Conservation (phyloP, 306 rosid species). For the Medicago arabica region DNA sequence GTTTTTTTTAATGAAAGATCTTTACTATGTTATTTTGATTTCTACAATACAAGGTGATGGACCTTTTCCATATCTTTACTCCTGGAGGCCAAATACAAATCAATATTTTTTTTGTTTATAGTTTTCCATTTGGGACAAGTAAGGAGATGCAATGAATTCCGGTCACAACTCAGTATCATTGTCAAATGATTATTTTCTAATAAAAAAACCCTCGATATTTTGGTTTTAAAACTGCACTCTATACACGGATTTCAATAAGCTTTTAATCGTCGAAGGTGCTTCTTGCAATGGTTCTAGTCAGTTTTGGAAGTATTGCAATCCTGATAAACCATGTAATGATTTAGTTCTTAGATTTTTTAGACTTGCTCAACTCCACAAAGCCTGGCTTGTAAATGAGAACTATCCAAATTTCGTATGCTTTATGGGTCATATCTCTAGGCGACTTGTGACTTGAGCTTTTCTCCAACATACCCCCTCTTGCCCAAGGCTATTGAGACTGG, state of each 20-base stretch:
- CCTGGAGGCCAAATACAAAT: constrained; percentile 21
- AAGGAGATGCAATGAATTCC: constrained; percentile 25
- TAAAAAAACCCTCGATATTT: neutral
- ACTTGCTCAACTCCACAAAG: neutral
- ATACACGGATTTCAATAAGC: constrained; percentile 24
- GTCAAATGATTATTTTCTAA: constrained; percentile 17
- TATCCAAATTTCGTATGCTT: neutral
- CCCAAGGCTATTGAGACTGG: neutral
- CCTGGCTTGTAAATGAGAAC: neutral
- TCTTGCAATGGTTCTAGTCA: constrained; percentile 10
- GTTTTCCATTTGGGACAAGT: neutral
- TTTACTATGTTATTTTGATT: constrained; percentile 24
- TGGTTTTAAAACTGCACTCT: constrained; percentile 21
- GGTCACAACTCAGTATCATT: neutral
- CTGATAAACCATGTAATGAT: neutral
- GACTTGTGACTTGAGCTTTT: neutral
- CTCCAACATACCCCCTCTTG: neutral
- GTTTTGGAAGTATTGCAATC: neutral
- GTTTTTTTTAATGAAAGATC: neutral
- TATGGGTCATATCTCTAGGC: neutral
- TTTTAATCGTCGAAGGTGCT: constrained; percentile 25
- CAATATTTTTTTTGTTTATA: neutral
- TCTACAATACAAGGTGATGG: constrained; percentile 3
- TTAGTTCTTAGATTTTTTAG: neutral
- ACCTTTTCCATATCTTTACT: constrained; percentile 1